Percentiles rank a stretch among this genome's conserved stretches.
Conservation (phyloP, 1,284 basidiomycete species). For the Ustilago curta region DNA sequence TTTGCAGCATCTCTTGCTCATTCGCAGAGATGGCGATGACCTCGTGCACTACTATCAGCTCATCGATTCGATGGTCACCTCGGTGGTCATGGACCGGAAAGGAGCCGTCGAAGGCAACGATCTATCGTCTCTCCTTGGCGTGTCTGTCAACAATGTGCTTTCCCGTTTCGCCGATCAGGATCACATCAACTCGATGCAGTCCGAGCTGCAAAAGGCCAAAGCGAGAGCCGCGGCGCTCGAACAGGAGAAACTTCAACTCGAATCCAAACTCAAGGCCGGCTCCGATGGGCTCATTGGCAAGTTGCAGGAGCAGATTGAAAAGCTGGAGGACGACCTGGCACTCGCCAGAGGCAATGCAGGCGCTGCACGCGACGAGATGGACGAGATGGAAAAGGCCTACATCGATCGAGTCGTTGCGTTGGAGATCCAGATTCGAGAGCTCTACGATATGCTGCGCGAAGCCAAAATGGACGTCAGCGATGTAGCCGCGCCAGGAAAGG, state of each 20-base stretch:
- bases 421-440: slow-evolving; percentile 90
- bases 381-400: slow-evolving; percentile 82
- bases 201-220: slow-evolving; percentile 80
- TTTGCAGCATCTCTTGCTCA: slow-evolving; percentile 90
- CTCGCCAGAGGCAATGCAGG: slow-evolving; percentile 80
- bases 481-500: slow-evolving; percentile 53
- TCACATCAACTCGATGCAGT: slow-evolving; percentile 80
- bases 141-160: slow-evolving; percentile 88
- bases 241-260: slow-evolving; percentile 73
- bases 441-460: slow-evolving; percentile 84
- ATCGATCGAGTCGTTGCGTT: slow-evolving; percentile 88
- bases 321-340: slow-evolving; percentile 82
- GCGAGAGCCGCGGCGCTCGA: slow-evolving; percentile 80
- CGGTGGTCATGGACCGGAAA: slow-evolving; percentile 89
- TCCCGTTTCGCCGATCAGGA: slow-evolving; percentile 93
- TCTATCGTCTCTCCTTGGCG: slow-evolving; percentile 85
- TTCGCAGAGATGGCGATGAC: slow-evolving; percentile 81
- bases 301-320: slow-evolving; percentile 80
- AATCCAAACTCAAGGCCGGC: slow-evolving; percentile 83
- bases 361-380: slow-evolving; percentile 74
- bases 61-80: slow-evolving; percentile 90
- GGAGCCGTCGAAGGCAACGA: slow-evolving; percentile 75
- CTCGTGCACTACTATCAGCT: slow-evolving; percentile 91
- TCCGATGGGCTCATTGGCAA: slow-evolving; percentile 85
- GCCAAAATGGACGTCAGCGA: slow-evolving; percentile 78